phyloP scores from a whole-genome alignment of 164 flowering plant genomes.

The Annona squamosa region DNA sequence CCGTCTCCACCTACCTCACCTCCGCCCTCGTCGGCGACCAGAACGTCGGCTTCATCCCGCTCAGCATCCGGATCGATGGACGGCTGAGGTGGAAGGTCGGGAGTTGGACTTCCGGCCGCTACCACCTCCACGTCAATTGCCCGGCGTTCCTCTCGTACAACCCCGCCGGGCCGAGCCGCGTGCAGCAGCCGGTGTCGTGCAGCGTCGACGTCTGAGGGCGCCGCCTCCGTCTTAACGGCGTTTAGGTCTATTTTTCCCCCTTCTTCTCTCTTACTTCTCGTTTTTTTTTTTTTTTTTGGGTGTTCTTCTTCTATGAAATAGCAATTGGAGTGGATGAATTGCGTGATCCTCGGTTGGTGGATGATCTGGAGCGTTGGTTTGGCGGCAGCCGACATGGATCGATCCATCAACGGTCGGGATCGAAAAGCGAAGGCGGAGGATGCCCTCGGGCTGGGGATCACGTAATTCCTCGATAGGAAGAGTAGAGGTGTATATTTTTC shows the following conservation, averaged over 20 bases:
- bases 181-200: constrained; percentile 5
- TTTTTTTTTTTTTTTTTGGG: too few species aligned
- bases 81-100: constrained; percentile 19
- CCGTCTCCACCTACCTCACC: constrained; percentile 16
- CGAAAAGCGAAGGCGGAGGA: neutral
- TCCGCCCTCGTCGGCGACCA: constrained; percentile 2
- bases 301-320: neutral
- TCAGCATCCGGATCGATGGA: constrained; percentile 12
- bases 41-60: neutral
- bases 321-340: neutral
- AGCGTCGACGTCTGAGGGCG: constrained; percentile 9
- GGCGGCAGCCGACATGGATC: neutral
- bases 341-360: neutral
- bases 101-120: constrained; percentile 15
- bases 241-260: neutral
- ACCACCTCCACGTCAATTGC: constrained; percentile 13
- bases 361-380: neutral
- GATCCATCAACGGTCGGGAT: neutral
- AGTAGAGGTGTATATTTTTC: neutral
- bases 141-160: constrained; percentile 6
- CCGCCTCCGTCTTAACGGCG: neutral
- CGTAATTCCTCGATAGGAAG: neutral
- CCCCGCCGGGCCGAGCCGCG: neutral
- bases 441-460: neutral
- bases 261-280: neutral